phyloP scores from a whole-genome alignment of 2,329 filamentous ascomycete genomes.

The Aspergillus unguis region DNA sequence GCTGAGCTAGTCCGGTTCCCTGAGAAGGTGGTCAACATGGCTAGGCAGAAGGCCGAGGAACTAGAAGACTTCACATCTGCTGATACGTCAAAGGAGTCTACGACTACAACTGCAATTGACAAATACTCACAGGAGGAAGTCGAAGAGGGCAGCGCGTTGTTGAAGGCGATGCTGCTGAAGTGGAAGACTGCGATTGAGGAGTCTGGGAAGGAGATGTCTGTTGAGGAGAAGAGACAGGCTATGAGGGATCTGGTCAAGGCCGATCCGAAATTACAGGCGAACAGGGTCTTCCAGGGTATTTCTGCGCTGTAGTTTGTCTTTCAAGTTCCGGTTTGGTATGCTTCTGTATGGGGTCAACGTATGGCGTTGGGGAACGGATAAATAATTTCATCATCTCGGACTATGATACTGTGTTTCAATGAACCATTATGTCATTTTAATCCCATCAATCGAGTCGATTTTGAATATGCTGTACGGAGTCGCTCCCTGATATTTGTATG shows the following conservation, averaged over 20 bases:
- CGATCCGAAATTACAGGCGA: constrained; percentile 62
- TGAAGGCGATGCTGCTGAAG: constrained; percentile 76
- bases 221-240: constrained; percentile 71
- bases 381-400: too few relatives aligned
- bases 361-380: neutral
- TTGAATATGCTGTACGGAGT: neutral
- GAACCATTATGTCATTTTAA: neutral
- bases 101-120: constrained; percentile 29
- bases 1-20: constrained; percentile 95
- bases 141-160: constrained; percentile 76
- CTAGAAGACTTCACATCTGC: constrained; percentile 75
- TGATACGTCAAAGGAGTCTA: constrained; percentile 46
- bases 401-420: too few relatives aligned
- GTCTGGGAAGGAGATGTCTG: constrained; percentile 56
- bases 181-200: constrained; percentile 79
- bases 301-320: constrained; percentile 38
- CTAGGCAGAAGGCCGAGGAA: constrained; percentile 97
- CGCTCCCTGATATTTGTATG: neutral
- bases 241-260: constrained; percentile 75
- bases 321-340: neutral
- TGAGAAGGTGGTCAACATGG: constrained; percentile 96
- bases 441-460: too few relatives aligned
- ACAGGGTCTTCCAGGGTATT: constrained; percentile 52
- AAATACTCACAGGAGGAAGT: constrained; percentile 77
- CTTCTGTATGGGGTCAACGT: neutral